Base-by-base conservation (phyloP, 345 rosid genomes). In the Nephelium lappaceum region DNA sequence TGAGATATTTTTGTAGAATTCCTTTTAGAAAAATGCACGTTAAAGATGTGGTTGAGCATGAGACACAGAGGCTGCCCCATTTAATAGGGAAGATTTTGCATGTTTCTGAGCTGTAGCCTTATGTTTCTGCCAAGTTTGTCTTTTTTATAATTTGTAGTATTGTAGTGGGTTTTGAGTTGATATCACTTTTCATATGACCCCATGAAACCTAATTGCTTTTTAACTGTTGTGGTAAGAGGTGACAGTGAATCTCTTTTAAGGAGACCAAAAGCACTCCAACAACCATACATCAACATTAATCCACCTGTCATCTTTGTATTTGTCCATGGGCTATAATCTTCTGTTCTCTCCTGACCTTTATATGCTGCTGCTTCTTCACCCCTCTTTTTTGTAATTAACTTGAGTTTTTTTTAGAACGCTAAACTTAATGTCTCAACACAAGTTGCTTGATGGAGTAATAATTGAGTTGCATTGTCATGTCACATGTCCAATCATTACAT, bases 171-270 rank as follows among this genome's bases (percentile, higher is more conserved):
- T 36, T 11, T 66, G 49, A 21, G 4, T 62, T 42, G 57, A 39
- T 42, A 43, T 31, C 43, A 74, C 70, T 16, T 45, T 74, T 25
- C 14, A 31, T 45, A 25, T 45, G 55, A 60, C 18, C 6, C 43
- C 45, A 25, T 19, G 25, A 71, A 71, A 31, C 45, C 74, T 24
- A 8, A 61, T 36, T 15, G 42, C 5, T 5, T 3, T 66, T 75
- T 31, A 66, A 19, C 70, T 5, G 62, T 27, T 16, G 27, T 42
- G 47, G 16, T 18, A 23, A 47, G 31, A 25, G 36, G 16, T 14
- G 38, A 24, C 57, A 42, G 61, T 74, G 76, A 45, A 45, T 53
- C 57, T 76, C 80, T 79, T 83, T 72, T 67, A 67, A 76, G 80
- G 83, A 79, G 55, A 79, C 80, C 78, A 67, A 45, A 76, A 79